Base-by-base conservation (phyloP, 1,284 basidiomycete species). In the Fomitopsis pinicola region DNA sequence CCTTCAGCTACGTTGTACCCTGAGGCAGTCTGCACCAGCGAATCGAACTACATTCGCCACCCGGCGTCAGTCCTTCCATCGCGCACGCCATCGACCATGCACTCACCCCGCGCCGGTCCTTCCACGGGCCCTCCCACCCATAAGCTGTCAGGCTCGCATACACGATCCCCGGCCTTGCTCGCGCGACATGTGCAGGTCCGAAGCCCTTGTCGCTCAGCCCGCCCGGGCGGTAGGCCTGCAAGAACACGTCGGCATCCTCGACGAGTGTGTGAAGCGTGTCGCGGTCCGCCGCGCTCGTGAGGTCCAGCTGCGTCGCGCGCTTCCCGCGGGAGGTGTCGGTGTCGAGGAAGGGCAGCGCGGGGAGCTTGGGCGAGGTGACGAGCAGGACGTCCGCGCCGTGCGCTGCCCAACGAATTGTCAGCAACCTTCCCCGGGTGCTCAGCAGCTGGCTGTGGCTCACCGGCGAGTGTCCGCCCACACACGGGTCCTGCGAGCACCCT, bases 201-300 rank as follows among this genome's bases (percentile, higher is more conserved):
- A 87, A 86, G 0, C 84, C 84, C 61, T 82, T 83, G 5, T 66
- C 71, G 5, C 71, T 70, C n/a, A 88, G 69, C 0, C 80, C 80
- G 0, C 80, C 80, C 0, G 86, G 86, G 14, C 86, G 78, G 70
- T 89, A 89, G 0, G 83, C 80, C 68, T 90, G 87, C n/a, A 89
- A 70, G 66, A 89, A 85, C 4, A 89, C 82, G 66, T 89, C 85
- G 0, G 81, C 76, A 19, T 76, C 77, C 57, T 71, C 64, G 6
- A 78, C 71, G 1, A 89, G 76, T 0, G 63, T 58, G 2, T 64
- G 61, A 10, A 88, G 74, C 15, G 56, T 77, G 15, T 65, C 66
- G 2, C 65, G 64, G 58, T 82, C 82, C 1, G 62, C 45, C 2
- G 62, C 30, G 1, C 59, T 52, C 2, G 75, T 77, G 2, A 89